phyloP scores from a whole-genome alignment of 139 green algal genomes.

The Medakamo hakoo region DNA sequence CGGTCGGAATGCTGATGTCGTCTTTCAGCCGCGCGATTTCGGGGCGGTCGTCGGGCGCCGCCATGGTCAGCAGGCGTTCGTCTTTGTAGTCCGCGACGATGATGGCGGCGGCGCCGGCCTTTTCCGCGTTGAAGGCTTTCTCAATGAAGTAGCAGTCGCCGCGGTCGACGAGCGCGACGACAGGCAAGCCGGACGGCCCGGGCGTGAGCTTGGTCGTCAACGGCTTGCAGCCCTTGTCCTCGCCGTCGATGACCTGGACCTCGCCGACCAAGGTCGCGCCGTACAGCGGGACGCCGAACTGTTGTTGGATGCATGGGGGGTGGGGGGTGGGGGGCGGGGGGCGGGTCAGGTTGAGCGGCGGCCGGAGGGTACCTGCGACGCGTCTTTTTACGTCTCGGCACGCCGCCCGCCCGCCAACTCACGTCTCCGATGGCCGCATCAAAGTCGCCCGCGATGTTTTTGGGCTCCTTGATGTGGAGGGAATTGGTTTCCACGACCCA shows the following conservation, averaged over 20 bases:
- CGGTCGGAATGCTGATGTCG: conserved; percentile 51
- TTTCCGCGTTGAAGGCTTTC: conserved; percentile 47
- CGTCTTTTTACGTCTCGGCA: no score
- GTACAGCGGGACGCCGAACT: conserved; percentile 57
- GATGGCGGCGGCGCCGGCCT: conserved; percentile 37
- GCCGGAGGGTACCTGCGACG: no score
- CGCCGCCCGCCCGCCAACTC: not conserved
- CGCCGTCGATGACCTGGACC: conserved; percentile 18
- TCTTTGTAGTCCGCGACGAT: conserved; percentile 30
- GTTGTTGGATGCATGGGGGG: not conserved
- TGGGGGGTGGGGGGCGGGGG: not conserved
- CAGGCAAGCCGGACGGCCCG: conserved; percentile 1
- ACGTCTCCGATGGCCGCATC: conserved; percentile 40
- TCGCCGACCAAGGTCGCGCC: conserved; percentile 32
- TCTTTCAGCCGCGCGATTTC: conserved; percentile 21
- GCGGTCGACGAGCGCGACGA: conserved; percentile 27
- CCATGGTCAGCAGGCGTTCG: conserved; percentile 54
- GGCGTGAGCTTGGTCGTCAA: conserved; percentile 6
- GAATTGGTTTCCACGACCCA: conserved; percentile 33
- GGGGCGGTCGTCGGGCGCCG: conserved; percentile 28
- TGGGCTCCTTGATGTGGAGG: conserved; percentile 25
- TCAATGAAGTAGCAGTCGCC: conserved; percentile 49
- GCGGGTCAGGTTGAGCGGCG: not conserved
- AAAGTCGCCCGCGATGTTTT: conserved; percentile 16
- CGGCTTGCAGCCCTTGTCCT: conserved; percentile 21